Conservation (phyloP, 2,329 filamentous ascomycete species). For the Trichoderma sp. region DNA sequence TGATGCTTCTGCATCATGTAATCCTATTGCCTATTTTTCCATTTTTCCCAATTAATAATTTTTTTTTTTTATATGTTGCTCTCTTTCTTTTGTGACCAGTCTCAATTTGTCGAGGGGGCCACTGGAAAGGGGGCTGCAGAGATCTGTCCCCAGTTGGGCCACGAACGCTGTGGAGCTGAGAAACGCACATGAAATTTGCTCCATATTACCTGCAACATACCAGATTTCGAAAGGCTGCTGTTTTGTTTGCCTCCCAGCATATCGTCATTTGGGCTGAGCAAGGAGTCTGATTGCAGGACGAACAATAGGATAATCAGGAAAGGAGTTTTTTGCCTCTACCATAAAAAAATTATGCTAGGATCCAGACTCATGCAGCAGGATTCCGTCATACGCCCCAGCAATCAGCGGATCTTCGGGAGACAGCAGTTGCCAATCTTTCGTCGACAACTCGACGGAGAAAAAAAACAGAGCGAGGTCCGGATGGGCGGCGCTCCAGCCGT, state of each 20-base stretch:
- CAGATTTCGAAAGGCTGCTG: not conserved
- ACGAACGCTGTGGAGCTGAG: slow-evolving; percentile 18
- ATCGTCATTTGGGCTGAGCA: slow-evolving; percentile 20
- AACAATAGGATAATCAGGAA: not conserved
- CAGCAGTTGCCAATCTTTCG: slow-evolving; percentile 1
- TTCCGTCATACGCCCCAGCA: not conserved
- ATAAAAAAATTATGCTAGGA: not conserved
- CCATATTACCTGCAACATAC: not conserved
- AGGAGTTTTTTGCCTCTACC: not conserved
- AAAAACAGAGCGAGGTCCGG: not conserved
- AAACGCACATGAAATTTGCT: slow-evolving; percentile 13
- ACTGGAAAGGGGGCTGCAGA: slow-evolving; percentile 20
- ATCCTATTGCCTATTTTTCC: not conserved
- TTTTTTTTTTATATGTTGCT: not conserved
- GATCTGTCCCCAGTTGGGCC: slow-evolving; percentile 9
- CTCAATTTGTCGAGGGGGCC: slow-evolving; percentile 1
- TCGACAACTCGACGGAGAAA: slow-evolving; percentile 6
- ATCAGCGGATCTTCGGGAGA: slow-evolving; percentile 15
- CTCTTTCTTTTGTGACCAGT: not conserved
- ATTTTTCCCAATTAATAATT: not conserved
- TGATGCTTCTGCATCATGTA: not conserved
- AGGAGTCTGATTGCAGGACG: slow-evolving; percentile 5
- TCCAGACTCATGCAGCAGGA: slow-evolving; percentile 10
- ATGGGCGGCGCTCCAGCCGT: not conserved
- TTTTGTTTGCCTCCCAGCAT: slow-evolving; percentile 1